Percentiles rank a stretch among this genome's conserved stretches.
phyloP scores from a whole-genome alignment of 1,284 basidiomycete genomes.

The Ustilago tritici region DNA sequence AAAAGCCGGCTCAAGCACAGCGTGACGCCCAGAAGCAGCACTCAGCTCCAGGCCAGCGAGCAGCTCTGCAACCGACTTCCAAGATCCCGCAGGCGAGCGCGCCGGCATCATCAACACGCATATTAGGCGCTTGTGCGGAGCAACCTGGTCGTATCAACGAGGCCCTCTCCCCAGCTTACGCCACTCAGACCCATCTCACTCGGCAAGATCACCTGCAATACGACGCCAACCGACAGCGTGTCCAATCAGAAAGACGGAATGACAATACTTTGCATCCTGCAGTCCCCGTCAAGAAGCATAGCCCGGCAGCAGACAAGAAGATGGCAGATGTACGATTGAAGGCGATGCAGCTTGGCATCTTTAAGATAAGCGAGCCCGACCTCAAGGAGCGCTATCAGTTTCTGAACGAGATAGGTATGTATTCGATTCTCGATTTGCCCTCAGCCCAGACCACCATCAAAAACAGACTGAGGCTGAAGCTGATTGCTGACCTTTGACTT shows the following conservation, averaged over 20 bases:
- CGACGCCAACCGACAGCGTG: conserved; percentile 2
- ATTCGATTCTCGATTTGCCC: background rate
- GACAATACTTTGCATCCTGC: background rate
- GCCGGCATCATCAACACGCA: conserved; percentile 12
- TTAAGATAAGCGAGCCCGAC: conserved; percentile 48
- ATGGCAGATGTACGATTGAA: conserved; percentile 22
- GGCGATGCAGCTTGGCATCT: conserved; percentile 52
- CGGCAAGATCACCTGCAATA: background rate
- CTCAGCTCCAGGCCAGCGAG: background rate
- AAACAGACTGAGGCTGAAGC: background rate
- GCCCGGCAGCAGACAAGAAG: conserved; percentile 8
- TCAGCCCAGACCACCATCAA: background rate
- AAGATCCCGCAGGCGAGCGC: conserved; percentile 35
- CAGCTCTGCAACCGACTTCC: conserved; percentile 7
- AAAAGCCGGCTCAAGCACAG: conserved; percentile 3
- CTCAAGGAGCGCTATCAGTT: conserved; percentile 50
- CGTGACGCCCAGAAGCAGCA: background rate
- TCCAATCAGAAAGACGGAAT: background rate
- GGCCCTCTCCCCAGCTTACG: background rate
- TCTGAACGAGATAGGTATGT: conserved; percentile 50
- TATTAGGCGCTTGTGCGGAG: conserved; percentile 10
- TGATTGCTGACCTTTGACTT: background rate
- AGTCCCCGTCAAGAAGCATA: background rate
- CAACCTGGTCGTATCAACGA: conserved; percentile 23
- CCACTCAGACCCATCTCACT: conserved; percentile 1